Evolutionary conservation across 495 filamentous ascomycete genomes (phyloP).

Genomic region (Tuber melanosporum): DNA sequence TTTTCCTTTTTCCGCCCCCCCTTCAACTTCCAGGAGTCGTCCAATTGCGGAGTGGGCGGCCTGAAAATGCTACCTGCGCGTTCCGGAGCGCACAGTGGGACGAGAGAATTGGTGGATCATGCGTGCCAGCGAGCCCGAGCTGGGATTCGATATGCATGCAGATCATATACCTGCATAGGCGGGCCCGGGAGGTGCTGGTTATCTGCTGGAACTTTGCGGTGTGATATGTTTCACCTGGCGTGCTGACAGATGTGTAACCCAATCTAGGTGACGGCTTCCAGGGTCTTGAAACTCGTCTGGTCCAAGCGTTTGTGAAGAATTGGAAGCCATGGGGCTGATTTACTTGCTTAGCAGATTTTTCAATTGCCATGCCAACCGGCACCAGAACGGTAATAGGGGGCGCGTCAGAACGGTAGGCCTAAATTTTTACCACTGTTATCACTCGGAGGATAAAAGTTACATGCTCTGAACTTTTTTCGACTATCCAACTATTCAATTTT

Average conservation of each 20-base stretch:
- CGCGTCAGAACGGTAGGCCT: background rate
- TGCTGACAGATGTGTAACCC: background rate
- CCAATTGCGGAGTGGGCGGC: background rate
- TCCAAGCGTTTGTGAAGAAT: background rate
- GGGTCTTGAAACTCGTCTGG: background rate
- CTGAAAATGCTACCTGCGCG: background rate
- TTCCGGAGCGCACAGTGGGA: background rate
- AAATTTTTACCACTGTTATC: background rate
- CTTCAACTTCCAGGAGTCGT: background rate
- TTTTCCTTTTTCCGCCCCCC: background rate
- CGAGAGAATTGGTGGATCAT: background rate
- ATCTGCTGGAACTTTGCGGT: background rate
- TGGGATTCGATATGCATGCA: background rate
- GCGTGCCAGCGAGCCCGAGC: background rate
- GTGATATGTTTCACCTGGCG: background rate
- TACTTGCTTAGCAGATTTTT: background rate
- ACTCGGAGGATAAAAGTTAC: conserved; percentile 4
- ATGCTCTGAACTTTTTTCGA: background rate
- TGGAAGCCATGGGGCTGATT: background rate
- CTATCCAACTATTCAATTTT: background rate
- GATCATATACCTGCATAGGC: background rate
- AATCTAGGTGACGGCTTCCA: background rate
- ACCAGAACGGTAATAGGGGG: background rate
- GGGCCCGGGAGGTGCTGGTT: background rate
- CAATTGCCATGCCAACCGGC: background rate